phyloP scores from a whole-genome alignment of 1,139 yeast genomes.

The Diutina siamensis region DNA sequence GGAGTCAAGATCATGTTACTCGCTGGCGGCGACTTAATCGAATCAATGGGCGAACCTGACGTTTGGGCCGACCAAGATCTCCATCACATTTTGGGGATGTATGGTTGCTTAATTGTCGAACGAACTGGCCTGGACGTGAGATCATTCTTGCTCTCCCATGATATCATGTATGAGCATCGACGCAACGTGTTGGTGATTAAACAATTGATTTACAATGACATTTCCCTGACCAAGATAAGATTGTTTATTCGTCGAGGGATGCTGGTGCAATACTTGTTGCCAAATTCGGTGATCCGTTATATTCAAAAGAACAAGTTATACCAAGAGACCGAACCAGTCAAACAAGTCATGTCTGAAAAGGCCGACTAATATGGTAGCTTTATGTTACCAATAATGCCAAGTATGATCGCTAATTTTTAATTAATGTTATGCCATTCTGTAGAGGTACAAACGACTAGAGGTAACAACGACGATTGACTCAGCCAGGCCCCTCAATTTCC shows the following conservation, averaged over 20 bases:
- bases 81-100: constrained; percentile 88
- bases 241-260: constrained; percentile 86
- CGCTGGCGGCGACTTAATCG: constrained; percentile 97
- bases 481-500: too few relatives aligned
- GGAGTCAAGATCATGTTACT: constrained; percentile 92
- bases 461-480: too few relatives aligned
- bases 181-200: constrained; percentile 88
- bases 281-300: constrained; percentile 89
- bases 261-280: constrained; percentile 91
- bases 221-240: constrained; percentile 88
- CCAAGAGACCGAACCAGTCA: constrained; percentile 86
- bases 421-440: too few relatives aligned
- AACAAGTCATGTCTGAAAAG: constrained; percentile 63
- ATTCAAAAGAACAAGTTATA: constrained; percentile 87
- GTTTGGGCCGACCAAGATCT: constrained; percentile 97
- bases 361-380: constrained; percentile 18
- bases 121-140: constrained; percentile 95
- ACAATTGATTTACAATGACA: constrained; percentile 92
- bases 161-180: constrained; percentile 93
- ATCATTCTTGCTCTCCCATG: constrained; percentile 82
- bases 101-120: constrained; percentile 94
- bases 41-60: constrained; percentile 98
- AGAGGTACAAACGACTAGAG: too few relatives aligned
- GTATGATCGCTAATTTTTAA: too few relatives aligned
- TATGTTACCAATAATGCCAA: neutral